phyloP scores from a whole-genome alignment of 2,329 filamentous ascomycete genomes.

The Graphium sp. region DNA sequence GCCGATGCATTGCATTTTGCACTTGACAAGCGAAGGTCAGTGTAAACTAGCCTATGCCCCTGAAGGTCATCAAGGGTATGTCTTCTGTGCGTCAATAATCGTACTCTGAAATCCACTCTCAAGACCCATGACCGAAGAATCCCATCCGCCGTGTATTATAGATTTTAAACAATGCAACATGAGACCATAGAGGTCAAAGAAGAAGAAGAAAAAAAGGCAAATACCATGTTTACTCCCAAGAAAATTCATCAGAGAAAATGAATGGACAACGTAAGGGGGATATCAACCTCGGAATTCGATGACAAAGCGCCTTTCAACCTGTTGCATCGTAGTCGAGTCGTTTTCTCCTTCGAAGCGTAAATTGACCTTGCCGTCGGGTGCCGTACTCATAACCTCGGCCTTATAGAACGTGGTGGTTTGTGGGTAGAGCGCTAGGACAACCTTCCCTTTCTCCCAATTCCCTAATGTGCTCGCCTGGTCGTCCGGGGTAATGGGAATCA shows the following conservation, averaged over 20 bases:
- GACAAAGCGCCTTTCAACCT: slow-evolving; percentile 61
- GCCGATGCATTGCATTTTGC: too few relatives aligned
- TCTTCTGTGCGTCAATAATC: too few relatives aligned
- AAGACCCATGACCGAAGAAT: too few relatives aligned
- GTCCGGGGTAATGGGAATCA: slow-evolving; percentile 57
- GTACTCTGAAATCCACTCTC: too few relatives aligned
- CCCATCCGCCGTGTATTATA: too few relatives aligned
- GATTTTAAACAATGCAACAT: too few relatives aligned
- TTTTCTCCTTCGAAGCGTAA: slow-evolving; percentile 71
- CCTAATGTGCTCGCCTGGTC: slow-evolving; percentile 29
- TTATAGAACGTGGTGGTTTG: slow-evolving; percentile 78
- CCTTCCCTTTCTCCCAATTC: slow-evolving; percentile 49
- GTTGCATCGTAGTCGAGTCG: slow-evolving; percentile 54
- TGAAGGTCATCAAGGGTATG: too few relatives aligned
- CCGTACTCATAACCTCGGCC: slow-evolving; percentile 56
- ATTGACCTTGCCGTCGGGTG: slow-evolving; percentile 32
- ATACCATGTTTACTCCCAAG: neutral
- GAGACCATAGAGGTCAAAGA: too few relatives aligned
- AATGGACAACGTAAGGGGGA: neutral
- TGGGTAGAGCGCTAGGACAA: slow-evolving; percentile 64
- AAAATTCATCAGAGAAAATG: neutral
- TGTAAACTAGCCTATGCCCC: too few relatives aligned
- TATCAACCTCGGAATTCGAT: slow-evolving; percentile 51
- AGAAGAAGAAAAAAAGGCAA: neutral
- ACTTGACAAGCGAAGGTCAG: too few relatives aligned